Base-by-base conservation (phyloP, 2,329 filamentous ascomycete genomes). In the Diplodia scrobiculata region DNA sequence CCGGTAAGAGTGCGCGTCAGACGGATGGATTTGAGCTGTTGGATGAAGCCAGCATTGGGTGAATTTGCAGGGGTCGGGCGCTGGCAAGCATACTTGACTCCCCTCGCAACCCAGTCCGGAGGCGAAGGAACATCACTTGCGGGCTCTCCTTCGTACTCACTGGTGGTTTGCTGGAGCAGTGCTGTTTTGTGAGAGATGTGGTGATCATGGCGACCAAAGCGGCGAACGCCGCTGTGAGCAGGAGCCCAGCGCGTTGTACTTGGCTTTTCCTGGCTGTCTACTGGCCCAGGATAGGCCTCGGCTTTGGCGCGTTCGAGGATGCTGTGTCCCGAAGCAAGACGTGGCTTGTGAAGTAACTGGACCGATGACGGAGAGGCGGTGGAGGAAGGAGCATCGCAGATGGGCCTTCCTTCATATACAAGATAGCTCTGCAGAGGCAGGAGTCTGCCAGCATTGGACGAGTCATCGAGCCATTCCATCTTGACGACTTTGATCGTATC, bases 21-120 rank as follows among this genome's bases (percentile, higher is more conserved):
- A 53, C 89, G 86, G 69, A 98, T 91, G 67, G 89, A 88, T 70
- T 87, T 85, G 5, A 99, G 83, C 68, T 90, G 83, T 0, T 84
- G 78, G 50, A 97, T 86, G 74, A 99, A 98, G 0, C 77, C 77
- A 50, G 86, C 82, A 71, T 98, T 98, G 0, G 90, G 90, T 0
- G 87, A 82, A 65, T 88, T 79, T 0, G 86, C 78, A 0, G 88
- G 89, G 0, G 92, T 91, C 1, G 87, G 85, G 27, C 94, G 87
- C 74, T 96, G 86, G 72, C 95, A 98, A 5, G 93, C 88, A 76
- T 95, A 97, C 5, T 82, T 81, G 11, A 86, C 80, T 32, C 84
- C 82, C 65, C 90, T 77, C 50, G 82, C 79, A 13, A 88, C 85
- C 87, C 87, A 96, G 2, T 86, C 84, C 1, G 92, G 93, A 13